Evolutionary conservation across 768 basidiomycete genomes (phyloP), one percentile per base, ranked within the genome.

Genomic region (Collybia sp.): DNA sequence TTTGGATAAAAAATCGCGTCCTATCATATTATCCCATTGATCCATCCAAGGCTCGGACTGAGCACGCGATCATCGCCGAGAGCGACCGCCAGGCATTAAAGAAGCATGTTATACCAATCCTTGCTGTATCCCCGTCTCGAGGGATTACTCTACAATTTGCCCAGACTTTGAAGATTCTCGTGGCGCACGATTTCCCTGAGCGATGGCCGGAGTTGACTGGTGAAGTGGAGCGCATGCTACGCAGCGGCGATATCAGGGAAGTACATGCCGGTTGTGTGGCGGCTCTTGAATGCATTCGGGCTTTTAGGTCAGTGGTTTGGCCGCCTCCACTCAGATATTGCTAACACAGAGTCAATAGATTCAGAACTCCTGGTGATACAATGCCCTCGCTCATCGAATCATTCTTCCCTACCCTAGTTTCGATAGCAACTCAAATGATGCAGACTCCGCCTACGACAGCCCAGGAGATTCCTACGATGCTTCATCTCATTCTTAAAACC

Each of bases 1-100:
- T 95, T 16, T 95, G 85, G 78, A 73, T 94, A 57, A 95, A 95
- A 68, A 95, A 95, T 63, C 85, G 93, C 56, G 80, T 94, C 49
- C 76, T 79, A 46, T 71, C 73, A 5, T 75, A 75, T 15, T 94
- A 92, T 60, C 61, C 72, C 50, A 55, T 80, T 45, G 50, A 51
- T 13, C 54, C 60, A 15, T 34, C 41, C 44, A 37, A 43, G 25
- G 61, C 74, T 43, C 77, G 81, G 25, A 71, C 83, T 0, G 86
- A 91, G 58, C 77, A 78, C 39, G 65, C 64, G 25, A 71, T 80
- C 44, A 85, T 94, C 61, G 67, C 78, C 2, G 58, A 64, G 25
- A 76, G 83, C 1, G 93, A 93, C 66, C 80, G 85, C 44, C 77
- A 77, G 47, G 79, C 83, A n/a, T 72, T 94, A 53, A 83, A 85